Conservation (phyloP, 108 stramenopile species). For the Hondaea fermentalgiana region DNA sequence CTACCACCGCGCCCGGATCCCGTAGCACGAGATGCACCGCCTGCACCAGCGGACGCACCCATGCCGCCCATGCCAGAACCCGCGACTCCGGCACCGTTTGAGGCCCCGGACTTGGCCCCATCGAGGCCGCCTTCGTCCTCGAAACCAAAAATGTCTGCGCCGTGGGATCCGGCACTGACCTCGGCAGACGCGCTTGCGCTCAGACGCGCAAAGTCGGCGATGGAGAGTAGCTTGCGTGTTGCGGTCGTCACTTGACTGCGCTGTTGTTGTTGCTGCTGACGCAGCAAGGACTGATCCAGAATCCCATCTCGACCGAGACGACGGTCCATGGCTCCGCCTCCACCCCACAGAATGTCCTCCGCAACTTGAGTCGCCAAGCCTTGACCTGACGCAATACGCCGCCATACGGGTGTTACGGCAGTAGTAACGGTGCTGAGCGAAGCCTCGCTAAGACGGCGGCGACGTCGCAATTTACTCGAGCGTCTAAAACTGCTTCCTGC, state of each 20-base stretch:
- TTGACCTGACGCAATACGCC: background rate
- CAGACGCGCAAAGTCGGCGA: background rate
- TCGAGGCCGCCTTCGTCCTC: background rate
- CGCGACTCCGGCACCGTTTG: too few relatives aligned
- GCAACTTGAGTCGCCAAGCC: background rate
- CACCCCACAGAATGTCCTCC: background rate
- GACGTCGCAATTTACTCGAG: too few relatives aligned
- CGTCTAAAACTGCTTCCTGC: background rate
- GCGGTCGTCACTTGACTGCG: background rate
- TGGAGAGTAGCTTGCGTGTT: background rate
- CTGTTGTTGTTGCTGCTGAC: background rate
- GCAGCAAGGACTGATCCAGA: background rate
- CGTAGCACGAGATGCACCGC: background rate
- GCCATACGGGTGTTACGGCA: background rate
- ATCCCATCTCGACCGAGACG: background rate
- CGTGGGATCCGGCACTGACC: background rate
- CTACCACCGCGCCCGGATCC: background rate
- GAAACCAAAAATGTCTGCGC: background rate
- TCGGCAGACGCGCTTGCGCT: conserved; percentile 7
- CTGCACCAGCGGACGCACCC: background rate
- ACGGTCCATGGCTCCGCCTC: background rate
- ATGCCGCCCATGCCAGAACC: background rate
- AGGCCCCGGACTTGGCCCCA: background rate
- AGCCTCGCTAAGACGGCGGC: background rate
- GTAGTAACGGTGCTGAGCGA: background rate